Evolutionary conservation across 805 yeast genomes (phyloP).

Genomic region (Metschnikowia lachancei): DNA sequence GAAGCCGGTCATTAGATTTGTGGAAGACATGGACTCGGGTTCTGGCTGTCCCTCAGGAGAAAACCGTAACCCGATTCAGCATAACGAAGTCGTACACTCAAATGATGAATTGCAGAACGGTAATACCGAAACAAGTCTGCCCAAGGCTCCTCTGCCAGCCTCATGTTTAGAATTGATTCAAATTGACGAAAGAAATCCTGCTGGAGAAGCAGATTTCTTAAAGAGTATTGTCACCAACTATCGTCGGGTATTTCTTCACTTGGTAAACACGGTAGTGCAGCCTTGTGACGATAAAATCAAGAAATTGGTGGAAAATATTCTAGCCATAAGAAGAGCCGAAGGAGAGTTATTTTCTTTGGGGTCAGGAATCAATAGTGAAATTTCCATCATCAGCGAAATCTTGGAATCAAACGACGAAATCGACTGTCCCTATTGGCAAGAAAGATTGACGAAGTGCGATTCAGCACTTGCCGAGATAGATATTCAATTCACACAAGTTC

Average conservation of each 20-base stretch:
- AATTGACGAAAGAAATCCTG: no score
- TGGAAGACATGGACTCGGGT: background rate
- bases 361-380: background rate
- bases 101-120: background rate
- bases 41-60: background rate
- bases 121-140: no score
- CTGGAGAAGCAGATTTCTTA: background rate
- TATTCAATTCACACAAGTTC: background rate
- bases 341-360: background rate
- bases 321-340: background rate
- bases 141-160: no score
- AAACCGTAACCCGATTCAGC: background rate
- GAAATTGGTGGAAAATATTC: background rate
- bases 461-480: background rate
- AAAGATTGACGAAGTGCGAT: background rate
- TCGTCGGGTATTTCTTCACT: conserved; percentile 2
- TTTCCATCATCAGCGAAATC: background rate
- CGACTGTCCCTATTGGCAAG: background rate
- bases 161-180: no score
- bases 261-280: background rate
- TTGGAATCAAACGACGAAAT: background rate
- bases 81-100: background rate
- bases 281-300: conserved; percentile 2
- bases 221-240: background rate
- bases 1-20: background rate